phyloP scores from a whole-genome alignment of 139 green algal species.

The Chlorella sp. region DNA sequence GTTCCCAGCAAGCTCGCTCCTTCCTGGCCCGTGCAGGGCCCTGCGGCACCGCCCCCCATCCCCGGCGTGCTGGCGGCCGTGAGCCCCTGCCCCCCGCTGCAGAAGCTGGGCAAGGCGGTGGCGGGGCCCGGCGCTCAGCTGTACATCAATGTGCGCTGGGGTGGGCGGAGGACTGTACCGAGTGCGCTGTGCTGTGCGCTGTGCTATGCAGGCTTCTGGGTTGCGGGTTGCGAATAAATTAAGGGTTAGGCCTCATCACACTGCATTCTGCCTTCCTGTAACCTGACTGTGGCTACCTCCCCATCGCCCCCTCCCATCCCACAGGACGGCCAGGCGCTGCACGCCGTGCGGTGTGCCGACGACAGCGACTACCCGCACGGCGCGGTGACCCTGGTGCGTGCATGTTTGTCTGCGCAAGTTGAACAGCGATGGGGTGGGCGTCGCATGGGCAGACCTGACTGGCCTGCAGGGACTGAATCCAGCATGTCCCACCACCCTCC shows the following conservation, averaged over 20 bases:
- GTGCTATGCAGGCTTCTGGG: too few species aligned
- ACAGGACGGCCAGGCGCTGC: constrained; percentile 36
- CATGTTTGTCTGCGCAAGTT: neutral
- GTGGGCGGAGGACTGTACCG: neutral
- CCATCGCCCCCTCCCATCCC: too few species aligned
- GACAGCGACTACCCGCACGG: neutral
- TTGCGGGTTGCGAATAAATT: too few species aligned
- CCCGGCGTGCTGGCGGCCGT: neutral
- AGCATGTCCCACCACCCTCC: neutral
- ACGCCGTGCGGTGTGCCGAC: constrained; percentile 35
- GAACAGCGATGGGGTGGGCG: neutral
- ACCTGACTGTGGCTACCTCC: too few species aligned
- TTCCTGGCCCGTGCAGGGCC: neutral
- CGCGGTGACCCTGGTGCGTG: constrained; percentile 37
- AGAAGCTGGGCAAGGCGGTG: neutral
- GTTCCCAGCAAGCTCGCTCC: too few species aligned
- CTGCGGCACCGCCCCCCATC: neutral
- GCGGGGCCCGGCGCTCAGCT: constrained; percentile 13
- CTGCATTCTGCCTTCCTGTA: too few species aligned
- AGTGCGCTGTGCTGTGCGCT: too few species aligned
- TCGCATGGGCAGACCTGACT: neutral
- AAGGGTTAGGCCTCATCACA: too few species aligned
- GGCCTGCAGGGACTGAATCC: neutral
- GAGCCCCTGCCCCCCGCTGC: neutral
- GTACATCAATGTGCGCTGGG: constrained; percentile 44